phyloP scores from a whole-genome alignment of 768 basidiomycete genomes.

The Mycena amicta region DNA sequence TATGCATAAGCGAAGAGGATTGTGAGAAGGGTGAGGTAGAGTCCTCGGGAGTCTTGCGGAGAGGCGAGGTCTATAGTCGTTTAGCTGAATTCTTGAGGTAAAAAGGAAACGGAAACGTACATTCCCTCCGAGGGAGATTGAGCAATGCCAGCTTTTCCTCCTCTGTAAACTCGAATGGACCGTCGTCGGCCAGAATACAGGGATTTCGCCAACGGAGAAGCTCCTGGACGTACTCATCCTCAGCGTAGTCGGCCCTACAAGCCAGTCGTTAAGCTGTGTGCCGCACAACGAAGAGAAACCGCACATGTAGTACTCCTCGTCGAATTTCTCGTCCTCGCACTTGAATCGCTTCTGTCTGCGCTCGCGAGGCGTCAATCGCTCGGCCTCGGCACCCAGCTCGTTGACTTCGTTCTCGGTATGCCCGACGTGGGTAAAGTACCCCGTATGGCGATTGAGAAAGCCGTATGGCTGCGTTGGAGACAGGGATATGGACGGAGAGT shows the following conservation, averaged over 20 bases:
- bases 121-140: conserved; percentile 56
- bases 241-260: conserved; percentile 77
- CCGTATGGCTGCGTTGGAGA: conserved; percentile 63
- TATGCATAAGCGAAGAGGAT: conserved; percentile 83
- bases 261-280: conserved; percentile 4
- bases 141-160: conserved; percentile 72
- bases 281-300: conserved; percentile 20
- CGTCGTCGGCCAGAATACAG: conserved; percentile 31
- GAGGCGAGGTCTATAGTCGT: conserved; percentile 60
- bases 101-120: conserved; percentile 35
- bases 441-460: conserved; percentile 73
- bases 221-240: conserved; percentile 75
- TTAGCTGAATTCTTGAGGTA: neutral
- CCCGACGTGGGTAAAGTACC: conserved; percentile 73
- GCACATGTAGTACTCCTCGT: conserved; percentile 84
- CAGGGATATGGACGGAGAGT: conserved; percentile 41
- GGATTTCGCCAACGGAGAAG: conserved; percentile 71
- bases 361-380: conserved; percentile 52
- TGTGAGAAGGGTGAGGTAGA: conserved; percentile 71
- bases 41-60: conserved; percentile 52
- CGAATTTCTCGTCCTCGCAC: conserved; percentile 79
- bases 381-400: conserved; percentile 71
- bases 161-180: conserved; percentile 61
- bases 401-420: conserved; percentile 83
- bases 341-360: conserved; percentile 54